Percentiles rank a stretch among this genome's conserved stretches.
phyloP scores from a whole-genome alignment of 208 protist species.

The Leptomonas pyrrhocoris region DNA sequence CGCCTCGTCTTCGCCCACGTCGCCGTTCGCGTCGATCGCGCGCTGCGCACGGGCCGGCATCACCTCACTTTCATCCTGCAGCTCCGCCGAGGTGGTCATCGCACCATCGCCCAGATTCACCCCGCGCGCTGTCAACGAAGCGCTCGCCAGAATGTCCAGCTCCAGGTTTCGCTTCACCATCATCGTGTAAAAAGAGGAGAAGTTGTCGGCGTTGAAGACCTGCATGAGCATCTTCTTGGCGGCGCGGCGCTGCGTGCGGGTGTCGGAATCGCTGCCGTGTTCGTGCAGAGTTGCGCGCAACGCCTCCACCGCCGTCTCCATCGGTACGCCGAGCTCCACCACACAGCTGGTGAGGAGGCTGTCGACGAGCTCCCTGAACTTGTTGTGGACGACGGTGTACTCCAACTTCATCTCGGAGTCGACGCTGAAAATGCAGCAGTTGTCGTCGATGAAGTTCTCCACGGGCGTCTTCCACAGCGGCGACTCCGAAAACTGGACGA shows the following conservation, averaged over 20 bases:
- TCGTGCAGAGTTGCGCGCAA: constrained; percentile 41
- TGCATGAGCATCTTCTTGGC: constrained; percentile 64
- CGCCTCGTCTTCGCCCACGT: constrained; percentile 75
- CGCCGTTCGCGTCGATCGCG: constrained; percentile 47
- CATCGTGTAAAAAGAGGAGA: constrained; percentile 85
- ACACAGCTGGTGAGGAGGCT: constrained; percentile 82
- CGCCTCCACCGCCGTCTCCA: constrained; percentile 56
- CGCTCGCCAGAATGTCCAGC: constrained; percentile 83
- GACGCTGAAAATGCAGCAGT: constrained; percentile 89
- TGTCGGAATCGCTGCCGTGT: constrained; percentile 7
- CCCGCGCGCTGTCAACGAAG: constrained; percentile 36
- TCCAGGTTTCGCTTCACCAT: constrained; percentile 93
- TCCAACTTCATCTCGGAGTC: constrained; percentile 91
- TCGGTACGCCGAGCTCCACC: constrained; percentile 72
- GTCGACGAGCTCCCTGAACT: constrained; percentile 86
- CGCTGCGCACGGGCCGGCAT: constrained; percentile 19
- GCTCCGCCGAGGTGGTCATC: constrained; percentile 2
- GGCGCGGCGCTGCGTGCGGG: constrained; percentile 27
- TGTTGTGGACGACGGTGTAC: constrained; percentile 82
- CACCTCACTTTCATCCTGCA: neutral
- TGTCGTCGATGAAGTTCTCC: constrained; percentile 91
- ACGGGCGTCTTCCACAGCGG: constrained; percentile 86
- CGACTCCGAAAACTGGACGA: constrained; percentile 86
- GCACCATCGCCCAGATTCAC: constrained; percentile 1
- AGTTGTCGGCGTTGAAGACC: constrained; percentile 89